phyloP scores from a whole-genome alignment of 441 rosid genomes.

The Erodium moschatum region DNA sequence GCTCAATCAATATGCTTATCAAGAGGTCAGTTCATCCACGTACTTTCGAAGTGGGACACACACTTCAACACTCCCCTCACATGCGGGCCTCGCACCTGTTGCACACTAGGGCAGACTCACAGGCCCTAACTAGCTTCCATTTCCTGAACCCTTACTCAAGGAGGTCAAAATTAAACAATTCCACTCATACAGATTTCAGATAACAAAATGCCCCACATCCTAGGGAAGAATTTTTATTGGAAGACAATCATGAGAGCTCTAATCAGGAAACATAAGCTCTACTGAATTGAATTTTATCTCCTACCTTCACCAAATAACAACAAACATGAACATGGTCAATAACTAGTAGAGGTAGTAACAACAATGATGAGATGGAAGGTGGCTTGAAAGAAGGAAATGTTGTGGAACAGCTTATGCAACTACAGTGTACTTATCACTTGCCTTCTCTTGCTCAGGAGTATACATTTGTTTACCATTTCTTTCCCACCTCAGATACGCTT shows the following conservation, averaged over 20 bases:
- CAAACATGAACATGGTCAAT: not conserved
- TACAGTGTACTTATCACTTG: slow-evolving; percentile 24
- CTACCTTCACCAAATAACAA: not conserved
- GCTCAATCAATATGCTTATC: too few relatives aligned
- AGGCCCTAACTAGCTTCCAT: too few relatives aligned
- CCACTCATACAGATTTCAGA: not conserved
- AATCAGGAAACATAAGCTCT: not conserved
- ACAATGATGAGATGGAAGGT: not conserved
- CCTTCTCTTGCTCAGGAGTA: slow-evolving; percentile 85
- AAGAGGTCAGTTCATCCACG: too few relatives aligned
- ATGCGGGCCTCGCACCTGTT: too few relatives aligned
- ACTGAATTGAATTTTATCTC: not conserved
- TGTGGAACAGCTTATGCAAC: not conserved
- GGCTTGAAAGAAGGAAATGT: not conserved
- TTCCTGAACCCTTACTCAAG: too few relatives aligned
- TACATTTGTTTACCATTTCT: slow-evolving; percentile 84
- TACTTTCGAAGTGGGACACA: too few relatives aligned
- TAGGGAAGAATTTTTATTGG: not conserved
- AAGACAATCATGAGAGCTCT: not conserved
- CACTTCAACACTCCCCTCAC: too few relatives aligned
- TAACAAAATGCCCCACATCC: not conserved
- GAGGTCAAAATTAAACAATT: too few relatives aligned
- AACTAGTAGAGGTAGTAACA: not conserved
- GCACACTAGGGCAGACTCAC: too few relatives aligned
- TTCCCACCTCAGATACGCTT: slow-evolving; percentile 95